A percentile compares a stretch with the other conserved stretches of the same genome.
Evolutionary conservation across 2,329 filamentous ascomycete genomes (phyloP).

Genomic region (Diaporthe destruens): DNA sequence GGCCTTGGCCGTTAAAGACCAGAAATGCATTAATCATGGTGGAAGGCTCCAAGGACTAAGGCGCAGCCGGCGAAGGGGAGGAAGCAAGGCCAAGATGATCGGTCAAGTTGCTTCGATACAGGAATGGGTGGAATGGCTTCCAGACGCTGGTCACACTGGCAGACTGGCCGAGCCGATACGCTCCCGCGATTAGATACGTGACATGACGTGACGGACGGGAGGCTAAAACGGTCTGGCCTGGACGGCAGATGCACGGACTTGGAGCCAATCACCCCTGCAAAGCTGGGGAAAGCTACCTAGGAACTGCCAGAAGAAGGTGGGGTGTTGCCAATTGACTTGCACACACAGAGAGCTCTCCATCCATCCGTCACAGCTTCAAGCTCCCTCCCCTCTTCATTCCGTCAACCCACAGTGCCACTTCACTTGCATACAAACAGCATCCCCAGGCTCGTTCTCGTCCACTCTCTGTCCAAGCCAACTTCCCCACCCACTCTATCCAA

Average conservation of each 20-base stretch:
- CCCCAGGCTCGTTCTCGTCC: background rate
- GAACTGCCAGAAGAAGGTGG: slow-evolving; percentile 20
- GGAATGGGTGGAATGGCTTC: background rate
- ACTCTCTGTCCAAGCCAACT: background rate
- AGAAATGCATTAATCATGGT: slow-evolving; percentile 98
- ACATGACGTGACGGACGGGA: slow-evolving; percentile 12
- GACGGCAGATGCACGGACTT: slow-evolving; percentile 22
- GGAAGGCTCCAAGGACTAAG: background rate
- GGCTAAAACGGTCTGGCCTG: slow-evolving; percentile 4
- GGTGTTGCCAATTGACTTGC: background rate
- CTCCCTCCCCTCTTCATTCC: slow-evolving; percentile 9
- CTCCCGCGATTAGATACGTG: slow-evolving; percentile 22
- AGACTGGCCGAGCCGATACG: slow-evolving; percentile 1
- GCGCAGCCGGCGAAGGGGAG: background rate
- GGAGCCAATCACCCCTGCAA: slow-evolving; percentile 28
- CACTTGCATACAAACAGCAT: background rate
- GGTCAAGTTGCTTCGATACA: background rate
- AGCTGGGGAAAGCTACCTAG: slow-evolving; percentile 42
- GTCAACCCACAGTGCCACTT: background rate
- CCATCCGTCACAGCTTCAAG: slow-evolving; percentile 19
- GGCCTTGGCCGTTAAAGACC: slow-evolving; percentile 98
- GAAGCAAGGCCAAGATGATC: background rate
- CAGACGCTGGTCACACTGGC: background rate
- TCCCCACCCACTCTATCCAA: background rate
- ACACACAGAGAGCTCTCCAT: background rate